These are phyloP conservation scores for Beta macrorhiza DNA, from an alignment of 179 eudicot genomes.

Conservation along the genomic window DNA sequence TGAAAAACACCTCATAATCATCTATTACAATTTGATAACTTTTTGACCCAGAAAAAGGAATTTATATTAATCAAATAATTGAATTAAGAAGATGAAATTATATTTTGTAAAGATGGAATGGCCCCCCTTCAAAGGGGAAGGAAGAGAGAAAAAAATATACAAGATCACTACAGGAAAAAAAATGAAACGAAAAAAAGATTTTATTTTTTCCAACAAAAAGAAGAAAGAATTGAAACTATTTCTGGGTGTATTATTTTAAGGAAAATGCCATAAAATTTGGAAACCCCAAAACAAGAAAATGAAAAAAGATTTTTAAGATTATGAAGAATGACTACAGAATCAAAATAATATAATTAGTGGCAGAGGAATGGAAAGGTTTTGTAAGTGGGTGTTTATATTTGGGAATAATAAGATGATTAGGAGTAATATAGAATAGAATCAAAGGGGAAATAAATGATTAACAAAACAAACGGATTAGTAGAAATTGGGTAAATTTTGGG, in stretches of 20 bases:
- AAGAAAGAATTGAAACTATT: neutral
- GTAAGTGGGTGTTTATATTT: neutral
- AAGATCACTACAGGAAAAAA: neutral
- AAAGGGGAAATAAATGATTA: neutral
- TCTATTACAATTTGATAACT: neutral
- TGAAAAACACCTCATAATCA: constrained; percentile 65
- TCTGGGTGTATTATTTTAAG: neutral
- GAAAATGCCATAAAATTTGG: constrained; percentile 5
- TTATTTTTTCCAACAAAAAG: neutral
- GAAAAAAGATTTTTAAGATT: neutral
- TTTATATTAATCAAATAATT: neutral
- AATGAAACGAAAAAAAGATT: too few species aligned
- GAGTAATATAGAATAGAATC: neutral
- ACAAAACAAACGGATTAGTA: neutral
- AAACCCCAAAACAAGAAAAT: neutral
- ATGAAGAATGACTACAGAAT: neutral
- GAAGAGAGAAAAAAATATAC: constrained; percentile 1
- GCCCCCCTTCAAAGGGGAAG: constrained; percentile 19
- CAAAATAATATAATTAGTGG: neutral
- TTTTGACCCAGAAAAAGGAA: neutral
- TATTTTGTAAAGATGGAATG: constrained; percentile 1
- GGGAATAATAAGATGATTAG: neutral
- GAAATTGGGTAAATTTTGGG: neutral
- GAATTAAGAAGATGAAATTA: neutral
- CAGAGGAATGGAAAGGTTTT: neutral